Conservation (phyloP, 2,329 filamentous ascomycete species). For the Talaromyces atroroseus region DNA sequence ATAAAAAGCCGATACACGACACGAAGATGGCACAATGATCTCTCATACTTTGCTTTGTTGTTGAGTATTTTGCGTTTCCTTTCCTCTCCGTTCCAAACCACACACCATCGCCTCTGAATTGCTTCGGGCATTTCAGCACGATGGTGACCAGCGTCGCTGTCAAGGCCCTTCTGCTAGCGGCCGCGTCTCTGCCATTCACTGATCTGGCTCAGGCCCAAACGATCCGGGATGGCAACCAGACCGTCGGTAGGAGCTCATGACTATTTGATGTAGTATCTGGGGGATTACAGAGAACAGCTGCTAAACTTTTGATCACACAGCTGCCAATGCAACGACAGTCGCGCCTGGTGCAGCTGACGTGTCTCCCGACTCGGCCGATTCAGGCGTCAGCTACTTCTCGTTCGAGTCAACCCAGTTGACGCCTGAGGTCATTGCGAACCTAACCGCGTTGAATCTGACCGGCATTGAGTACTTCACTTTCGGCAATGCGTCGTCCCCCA, state of each 20-base stretch:
- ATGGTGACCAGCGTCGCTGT: not conserved
- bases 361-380: not conserved
- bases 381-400: constrained; percentile 11
- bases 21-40: not conserved
- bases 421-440: constrained; percentile 27
- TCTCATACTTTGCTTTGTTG: not conserved
- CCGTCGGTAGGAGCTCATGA: not conserved
- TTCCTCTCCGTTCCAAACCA: not conserved
- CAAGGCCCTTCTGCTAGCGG: not conserved
- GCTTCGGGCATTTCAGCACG: not conserved
- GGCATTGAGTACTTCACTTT: constrained; percentile 33
- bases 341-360: not conserved
- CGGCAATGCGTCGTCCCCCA: constrained; percentile 15
- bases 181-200: not conserved
- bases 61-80: no score
- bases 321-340: constrained; percentile 1
- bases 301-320: not conserved
- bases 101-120: not conserved
- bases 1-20: not conserved
- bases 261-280: not conserved
- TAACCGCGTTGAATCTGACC: constrained; percentile 26
- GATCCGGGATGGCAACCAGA: not conserved
- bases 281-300: not conserved
- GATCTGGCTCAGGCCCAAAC: not conserved
- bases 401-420: constrained; percentile 31